Percentiles rank a stretch among this genome's conserved stretches.
Conservation (phyloP, 202 grass and related monocot species). For the Panicum virgatum region DNA sequence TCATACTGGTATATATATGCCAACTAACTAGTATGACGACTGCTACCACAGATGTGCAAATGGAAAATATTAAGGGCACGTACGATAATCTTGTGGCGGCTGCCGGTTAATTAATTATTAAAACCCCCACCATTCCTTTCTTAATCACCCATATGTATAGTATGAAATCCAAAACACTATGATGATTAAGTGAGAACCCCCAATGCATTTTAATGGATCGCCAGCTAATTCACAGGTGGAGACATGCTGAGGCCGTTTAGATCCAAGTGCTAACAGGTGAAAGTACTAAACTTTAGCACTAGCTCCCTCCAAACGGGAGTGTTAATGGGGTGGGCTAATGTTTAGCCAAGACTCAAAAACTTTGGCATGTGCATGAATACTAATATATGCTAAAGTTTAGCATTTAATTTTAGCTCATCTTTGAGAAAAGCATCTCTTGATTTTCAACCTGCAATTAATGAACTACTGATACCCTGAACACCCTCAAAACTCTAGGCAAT, state of each 20-base stretch:
- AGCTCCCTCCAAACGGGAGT: too few species aligned
- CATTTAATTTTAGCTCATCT: too few species aligned
- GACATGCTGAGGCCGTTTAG: too few species aligned
- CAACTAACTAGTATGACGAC: neutral
- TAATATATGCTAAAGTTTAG: too few species aligned
- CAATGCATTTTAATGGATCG: too few species aligned
- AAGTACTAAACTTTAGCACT: too few species aligned
- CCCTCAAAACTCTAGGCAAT: neutral
- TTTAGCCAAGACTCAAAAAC: too few species aligned
- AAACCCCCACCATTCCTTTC: neutral
- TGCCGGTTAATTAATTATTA: too few species aligned
- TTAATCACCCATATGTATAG: neutral
- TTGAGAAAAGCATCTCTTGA: neutral
- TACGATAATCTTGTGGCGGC: slow-evolving; percentile 24
- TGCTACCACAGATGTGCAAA: neutral
- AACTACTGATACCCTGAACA: neutral
- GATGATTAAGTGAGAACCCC: neutral
- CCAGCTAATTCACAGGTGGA: too few species aligned
- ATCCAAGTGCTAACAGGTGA: too few species aligned
- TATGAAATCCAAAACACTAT: neutral
- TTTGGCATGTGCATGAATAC: too few species aligned
- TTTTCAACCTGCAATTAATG: neutral
- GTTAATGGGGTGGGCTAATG: too few species aligned
- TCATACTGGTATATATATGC: neutral
- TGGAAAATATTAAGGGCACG: neutral